Conservation (phyloP, 2,329 filamentous ascomycete species). For the Colletotrichum agaves region DNA sequence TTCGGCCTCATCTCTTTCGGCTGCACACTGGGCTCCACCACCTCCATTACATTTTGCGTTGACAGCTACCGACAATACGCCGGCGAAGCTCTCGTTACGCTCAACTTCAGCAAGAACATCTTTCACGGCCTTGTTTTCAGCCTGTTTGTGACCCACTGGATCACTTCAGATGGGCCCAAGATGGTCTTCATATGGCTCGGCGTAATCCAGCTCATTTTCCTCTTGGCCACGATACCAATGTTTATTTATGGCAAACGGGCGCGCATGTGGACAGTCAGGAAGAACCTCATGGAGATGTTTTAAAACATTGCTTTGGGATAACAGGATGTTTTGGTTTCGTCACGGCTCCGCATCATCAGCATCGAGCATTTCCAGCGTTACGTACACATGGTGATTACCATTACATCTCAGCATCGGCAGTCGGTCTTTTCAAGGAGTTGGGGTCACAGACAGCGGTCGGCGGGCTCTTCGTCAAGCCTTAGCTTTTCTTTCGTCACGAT, state of each 20-base stretch:
- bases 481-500: too few species aligned
- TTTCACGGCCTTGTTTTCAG: slow-evolving; percentile 91
- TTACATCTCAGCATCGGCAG: too few species aligned
- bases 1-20: slow-evolving; percentile 94
- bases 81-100: slow-evolving; percentile 90
- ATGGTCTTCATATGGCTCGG: slow-evolving; percentile 85
- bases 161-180: slow-evolving; percentile 79
- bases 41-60: slow-evolving; percentile 91
- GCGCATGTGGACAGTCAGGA: slow-evolving; percentile 92
- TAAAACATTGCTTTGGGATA: slow-evolving; percentile 36
- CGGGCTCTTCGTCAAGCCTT: too few species aligned
- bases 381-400: too few species aligned
- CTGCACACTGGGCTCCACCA: slow-evolving; percentile 89
- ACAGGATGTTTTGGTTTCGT: background rate
- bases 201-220: slow-evolving; percentile 81
- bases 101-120: slow-evolving; percentile 95
- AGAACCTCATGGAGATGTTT: slow-evolving; percentile 85
- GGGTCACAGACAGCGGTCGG: too few species aligned
- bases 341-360: background rate
- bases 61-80: slow-evolving; percentile 95
- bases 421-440: too few species aligned
- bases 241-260: slow-evolving; percentile 93
- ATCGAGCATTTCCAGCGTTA: background rate
- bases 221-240: slow-evolving; percentile 86
- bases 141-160: slow-evolving; percentile 88